Conservation (phyloP, 176 grass and related monocot genomes). For the Metroxylon sagu region DNA sequence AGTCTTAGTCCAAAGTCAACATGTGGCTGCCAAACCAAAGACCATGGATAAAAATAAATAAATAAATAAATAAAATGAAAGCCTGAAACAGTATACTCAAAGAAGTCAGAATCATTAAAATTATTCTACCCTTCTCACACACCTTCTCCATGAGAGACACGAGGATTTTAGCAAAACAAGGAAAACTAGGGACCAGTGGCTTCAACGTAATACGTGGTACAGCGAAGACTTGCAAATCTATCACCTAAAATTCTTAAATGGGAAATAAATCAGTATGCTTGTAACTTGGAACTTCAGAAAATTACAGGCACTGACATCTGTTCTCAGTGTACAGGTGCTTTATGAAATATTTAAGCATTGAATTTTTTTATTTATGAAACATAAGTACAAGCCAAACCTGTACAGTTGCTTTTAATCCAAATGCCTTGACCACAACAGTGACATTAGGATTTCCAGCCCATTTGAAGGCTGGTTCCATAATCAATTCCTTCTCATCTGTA, state of each 20-base stretch:
- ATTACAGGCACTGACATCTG: too few species aligned
- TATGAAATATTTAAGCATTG: too few species aligned
- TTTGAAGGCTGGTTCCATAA: slow-evolving; percentile 77
- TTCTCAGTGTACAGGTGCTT: too few species aligned
- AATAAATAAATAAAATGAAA: slow-evolving; percentile 8
- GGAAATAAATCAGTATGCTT: background rate
- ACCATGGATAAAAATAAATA: background rate
- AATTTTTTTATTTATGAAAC: slow-evolving; percentile 3
- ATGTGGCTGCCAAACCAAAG: slow-evolving; percentile 50
- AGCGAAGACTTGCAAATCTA: slow-evolving; percentile 88
- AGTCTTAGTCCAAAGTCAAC: slow-evolving; percentile 83
- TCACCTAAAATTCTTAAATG: slow-evolving; percentile 27
- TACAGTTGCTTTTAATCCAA: slow-evolving; percentile 59
- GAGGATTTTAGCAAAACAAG: slow-evolving; percentile 71
- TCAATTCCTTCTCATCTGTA: slow-evolving; percentile 71
- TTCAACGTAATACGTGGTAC: slow-evolving; percentile 71
- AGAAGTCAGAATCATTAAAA: background rate
- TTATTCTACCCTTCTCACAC: slow-evolving; percentile 1
- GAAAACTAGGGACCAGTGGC: slow-evolving; percentile 73
- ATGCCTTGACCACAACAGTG: slow-evolving; percentile 70
- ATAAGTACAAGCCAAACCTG: slow-evolving; percentile 36
- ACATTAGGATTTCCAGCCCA: slow-evolving; percentile 89
- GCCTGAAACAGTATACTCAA: slow-evolving; percentile 10
- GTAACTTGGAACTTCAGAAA: too few species aligned
- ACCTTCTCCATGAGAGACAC: slow-evolving; percentile 94